Conservation (phyloP, 139 green algal genomes). For the Chlamydomonas incerta region DNA sequence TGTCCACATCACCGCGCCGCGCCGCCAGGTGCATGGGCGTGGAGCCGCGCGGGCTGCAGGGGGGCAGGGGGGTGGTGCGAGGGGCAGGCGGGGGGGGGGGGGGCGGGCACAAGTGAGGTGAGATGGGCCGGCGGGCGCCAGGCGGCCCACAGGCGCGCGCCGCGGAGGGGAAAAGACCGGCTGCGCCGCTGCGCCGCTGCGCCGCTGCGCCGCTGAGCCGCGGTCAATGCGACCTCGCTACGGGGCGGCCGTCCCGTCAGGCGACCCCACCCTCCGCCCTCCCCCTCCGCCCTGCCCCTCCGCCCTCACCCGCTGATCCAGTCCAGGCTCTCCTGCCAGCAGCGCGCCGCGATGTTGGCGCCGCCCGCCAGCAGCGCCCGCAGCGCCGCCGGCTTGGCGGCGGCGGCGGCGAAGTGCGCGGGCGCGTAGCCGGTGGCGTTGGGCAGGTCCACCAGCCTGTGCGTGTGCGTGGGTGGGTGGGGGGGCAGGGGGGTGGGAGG, state of each 20-base stretch:
- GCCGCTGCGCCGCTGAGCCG: too few relatives aligned
- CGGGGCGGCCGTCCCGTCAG: too few relatives aligned
- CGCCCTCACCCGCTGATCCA: constrained; percentile 19
- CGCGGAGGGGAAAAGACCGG: too few relatives aligned
- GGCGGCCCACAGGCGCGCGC: too few relatives aligned
- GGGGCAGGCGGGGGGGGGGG: background rate
- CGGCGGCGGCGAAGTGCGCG: constrained; percentile 6
- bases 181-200: too few relatives aligned
- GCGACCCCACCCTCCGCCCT: background rate
- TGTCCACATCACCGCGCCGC: constrained; percentile 5
- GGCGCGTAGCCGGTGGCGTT: constrained; percentile 27
- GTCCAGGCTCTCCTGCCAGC: constrained; percentile 9
- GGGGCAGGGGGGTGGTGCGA: background rate
- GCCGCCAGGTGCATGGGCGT: constrained; percentile 13
- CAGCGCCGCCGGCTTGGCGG: background rate
- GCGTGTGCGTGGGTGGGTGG: too few relatives aligned
- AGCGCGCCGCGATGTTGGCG: constrained; percentile 10
- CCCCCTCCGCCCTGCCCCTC: background rate
- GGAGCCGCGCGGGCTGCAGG: background rate
- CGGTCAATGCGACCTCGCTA: too few relatives aligned
- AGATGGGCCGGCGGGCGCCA: too few relatives aligned
- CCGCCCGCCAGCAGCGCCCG: constrained; percentile 22
- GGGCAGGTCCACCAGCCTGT: constrained; percentile 30
- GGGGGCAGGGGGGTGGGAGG: background rate
- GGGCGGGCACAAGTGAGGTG: background rate